Evolutionary conservation across 345 rosid genomes (phyloP).

Genomic region (Salix arbutifolia): DNA sequence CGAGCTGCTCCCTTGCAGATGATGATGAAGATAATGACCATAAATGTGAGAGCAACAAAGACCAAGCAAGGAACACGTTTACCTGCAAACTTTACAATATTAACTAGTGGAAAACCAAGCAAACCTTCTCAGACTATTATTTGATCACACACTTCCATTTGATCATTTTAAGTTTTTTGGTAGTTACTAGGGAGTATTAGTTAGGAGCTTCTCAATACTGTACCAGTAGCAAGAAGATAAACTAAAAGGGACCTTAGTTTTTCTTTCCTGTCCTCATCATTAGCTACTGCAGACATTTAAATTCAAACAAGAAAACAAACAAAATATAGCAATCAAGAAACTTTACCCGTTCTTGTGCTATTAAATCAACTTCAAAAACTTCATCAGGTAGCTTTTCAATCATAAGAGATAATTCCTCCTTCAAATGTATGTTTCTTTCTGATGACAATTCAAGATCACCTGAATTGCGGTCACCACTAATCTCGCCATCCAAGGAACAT

Average conservation of each 20-base stretch:
- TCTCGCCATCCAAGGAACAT: constrained; percentile 29
- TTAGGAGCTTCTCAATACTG: neutral
- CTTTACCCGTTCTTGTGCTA: constrained; percentile 68
- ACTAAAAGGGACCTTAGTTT: neutral
- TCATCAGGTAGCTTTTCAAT: constrained; percentile 61
- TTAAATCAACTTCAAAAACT: constrained; percentile 68
- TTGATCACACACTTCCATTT: neutral
- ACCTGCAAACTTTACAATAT: constrained; percentile 45
- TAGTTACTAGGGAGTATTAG: no score
- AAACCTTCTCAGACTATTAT: neutral
- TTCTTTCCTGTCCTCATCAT: neutral
- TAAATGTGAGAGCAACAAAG: constrained; percentile 76
- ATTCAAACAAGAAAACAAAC: neutral
- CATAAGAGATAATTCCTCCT: constrained; percentile 61
- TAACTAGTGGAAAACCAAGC: neutral
- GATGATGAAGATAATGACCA: constrained; percentile 61
- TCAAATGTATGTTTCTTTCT: constrained; percentile 55
- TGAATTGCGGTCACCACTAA: constrained; percentile 40
- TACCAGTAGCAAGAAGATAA: neutral
- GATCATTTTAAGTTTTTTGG: neutral
- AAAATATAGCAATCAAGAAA: constrained; percentile 12
- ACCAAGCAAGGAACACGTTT: constrained; percentile 75
- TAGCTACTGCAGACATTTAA: neutral
- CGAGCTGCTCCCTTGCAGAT: constrained; percentile 60
- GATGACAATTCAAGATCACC: constrained; percentile 34